Evolutionary conservation across 2,329 filamentous ascomycete genomes (phyloP).

Genomic region (Sordariomycetes sp.): DNA sequence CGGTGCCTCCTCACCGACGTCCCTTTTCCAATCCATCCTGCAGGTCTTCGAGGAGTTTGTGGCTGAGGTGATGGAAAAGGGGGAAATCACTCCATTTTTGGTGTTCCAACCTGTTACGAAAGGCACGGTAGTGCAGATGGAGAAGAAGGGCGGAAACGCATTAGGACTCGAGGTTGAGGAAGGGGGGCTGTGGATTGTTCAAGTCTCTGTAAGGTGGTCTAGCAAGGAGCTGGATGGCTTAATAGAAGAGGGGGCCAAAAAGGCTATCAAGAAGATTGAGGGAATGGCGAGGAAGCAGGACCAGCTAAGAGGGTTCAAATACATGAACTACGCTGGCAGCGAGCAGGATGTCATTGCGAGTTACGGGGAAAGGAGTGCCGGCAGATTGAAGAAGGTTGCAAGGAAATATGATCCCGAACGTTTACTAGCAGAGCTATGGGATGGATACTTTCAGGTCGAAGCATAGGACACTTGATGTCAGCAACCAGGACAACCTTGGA

Average conservation of each 20-base stretch:
- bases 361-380: conserved; percentile 26
- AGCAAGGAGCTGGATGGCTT: conserved; percentile 16
- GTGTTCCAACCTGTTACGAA: conserved; percentile 28
- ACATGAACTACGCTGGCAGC: conserved; percentile 31
- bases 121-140: conserved; percentile 19
- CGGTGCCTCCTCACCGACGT: conserved; percentile 7
- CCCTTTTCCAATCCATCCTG: conserved; percentile 16
- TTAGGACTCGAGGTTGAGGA: conserved; percentile 25
- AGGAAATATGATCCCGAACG: conserved; percentile 21
- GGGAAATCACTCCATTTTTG: conserved; percentile 11
- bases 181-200: conserved; percentile 21
- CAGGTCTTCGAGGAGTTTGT: conserved; percentile 11
- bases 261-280: conserved; percentile 13
- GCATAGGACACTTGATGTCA: no score
- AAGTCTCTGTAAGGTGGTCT: conserved; percentile 15
- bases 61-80: not conserved
- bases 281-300: not conserved
- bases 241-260: conserved; percentile 12
- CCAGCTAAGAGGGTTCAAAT: conserved; percentile 9
- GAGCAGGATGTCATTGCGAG: conserved; percentile 12
- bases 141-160: conserved; percentile 28
- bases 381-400: conserved; percentile 15
- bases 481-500: no score
- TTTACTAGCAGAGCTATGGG: no score
- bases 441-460: no score